Percentiles rank a stretch among this genome's conserved stretches.
Evolutionary conservation across 768 basidiomycete genomes (phyloP).

Genomic region (Podaxis pistillaris): DNA sequence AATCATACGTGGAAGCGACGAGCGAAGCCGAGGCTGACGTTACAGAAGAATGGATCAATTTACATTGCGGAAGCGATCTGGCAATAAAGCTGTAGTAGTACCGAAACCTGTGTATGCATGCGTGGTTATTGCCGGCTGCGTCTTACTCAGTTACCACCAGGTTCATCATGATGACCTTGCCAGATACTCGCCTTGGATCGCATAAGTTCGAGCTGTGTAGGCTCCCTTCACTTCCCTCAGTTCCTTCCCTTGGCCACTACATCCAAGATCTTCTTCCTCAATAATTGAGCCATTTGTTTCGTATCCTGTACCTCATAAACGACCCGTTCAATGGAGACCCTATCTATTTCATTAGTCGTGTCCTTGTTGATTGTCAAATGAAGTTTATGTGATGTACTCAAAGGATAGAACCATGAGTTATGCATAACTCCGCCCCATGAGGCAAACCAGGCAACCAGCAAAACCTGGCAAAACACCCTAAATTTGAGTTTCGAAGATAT

Average conservation of each 20-base stretch:
- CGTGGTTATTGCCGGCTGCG: slow-evolving; percentile 8
- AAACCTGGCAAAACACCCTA: not conserved
- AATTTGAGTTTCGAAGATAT: too few relatives aligned
- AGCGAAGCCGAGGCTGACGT: not conserved
- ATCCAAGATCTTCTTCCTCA: not conserved
- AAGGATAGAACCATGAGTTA: too few relatives aligned
- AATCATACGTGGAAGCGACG: not conserved
- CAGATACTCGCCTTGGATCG: not conserved
- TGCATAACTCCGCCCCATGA: not conserved
- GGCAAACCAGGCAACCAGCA: not conserved
- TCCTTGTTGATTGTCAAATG: not conserved
- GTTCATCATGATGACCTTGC: not conserved
- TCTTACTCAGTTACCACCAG: not conserved
- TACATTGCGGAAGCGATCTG: not conserved
- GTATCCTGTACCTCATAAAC: not conserved
- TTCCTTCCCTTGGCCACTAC: not conserved
- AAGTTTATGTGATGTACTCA: not conserved
- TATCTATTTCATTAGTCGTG: not conserved
- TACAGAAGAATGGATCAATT: not conserved
- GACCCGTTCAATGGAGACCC: not conserved
- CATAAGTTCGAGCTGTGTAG: not conserved
- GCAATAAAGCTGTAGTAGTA: not conserved
- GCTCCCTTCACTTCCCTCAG: not conserved
- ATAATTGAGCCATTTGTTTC: not conserved
- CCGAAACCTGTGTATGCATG: not conserved